phyloP scores from a whole-genome alignment of 306 rosid species.

The Sophora flavescens region DNA sequence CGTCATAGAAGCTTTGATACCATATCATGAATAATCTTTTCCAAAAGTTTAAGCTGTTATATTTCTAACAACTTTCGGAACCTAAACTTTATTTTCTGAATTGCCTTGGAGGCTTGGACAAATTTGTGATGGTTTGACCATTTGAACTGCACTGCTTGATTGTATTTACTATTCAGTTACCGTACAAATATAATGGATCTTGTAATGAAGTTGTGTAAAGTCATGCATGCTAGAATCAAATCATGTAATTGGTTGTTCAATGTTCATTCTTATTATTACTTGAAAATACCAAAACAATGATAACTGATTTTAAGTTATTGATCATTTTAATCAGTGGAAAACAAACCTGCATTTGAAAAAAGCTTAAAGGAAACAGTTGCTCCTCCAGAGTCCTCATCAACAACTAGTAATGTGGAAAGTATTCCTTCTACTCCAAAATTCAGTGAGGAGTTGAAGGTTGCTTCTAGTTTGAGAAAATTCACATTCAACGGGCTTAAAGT shows the following conservation, averaged over 20 bases:
- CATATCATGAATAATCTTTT: not conserved
- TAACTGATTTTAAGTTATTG: constrained; percentile 33
- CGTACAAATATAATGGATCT: constrained; percentile 20
- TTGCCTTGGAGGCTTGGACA: not conserved
- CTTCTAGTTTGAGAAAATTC: constrained; percentile 92
- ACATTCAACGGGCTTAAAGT: constrained; percentile 87
- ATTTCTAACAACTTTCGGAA: not conserved
- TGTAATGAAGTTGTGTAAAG: constrained; percentile 28
- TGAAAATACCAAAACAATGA: constrained; percentile 31
- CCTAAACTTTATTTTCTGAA: constrained; percentile 4
- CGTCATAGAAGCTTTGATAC: not conserved
- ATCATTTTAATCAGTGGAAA: constrained; percentile 56
- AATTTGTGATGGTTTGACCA: constrained; percentile 28
- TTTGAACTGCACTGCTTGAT: constrained; percentile 16
- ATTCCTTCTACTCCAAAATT: constrained; percentile 72
- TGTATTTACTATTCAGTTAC: constrained; percentile 20
- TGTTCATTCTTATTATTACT: constrained; percentile 30
- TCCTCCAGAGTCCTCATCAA: constrained; percentile 66
- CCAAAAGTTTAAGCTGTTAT: not conserved
- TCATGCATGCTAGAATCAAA: constrained; percentile 18
- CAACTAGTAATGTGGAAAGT: constrained; percentile 78
- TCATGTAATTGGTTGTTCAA: constrained; percentile 33
- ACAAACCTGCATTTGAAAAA: constrained; percentile 62
- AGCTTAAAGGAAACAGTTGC: constrained; percentile 60
- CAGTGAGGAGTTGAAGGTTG: constrained; percentile 93